Conservation (phyloP, 495 filamentous ascomycete genomes). For the Trichocladium antarcticum region DNA sequence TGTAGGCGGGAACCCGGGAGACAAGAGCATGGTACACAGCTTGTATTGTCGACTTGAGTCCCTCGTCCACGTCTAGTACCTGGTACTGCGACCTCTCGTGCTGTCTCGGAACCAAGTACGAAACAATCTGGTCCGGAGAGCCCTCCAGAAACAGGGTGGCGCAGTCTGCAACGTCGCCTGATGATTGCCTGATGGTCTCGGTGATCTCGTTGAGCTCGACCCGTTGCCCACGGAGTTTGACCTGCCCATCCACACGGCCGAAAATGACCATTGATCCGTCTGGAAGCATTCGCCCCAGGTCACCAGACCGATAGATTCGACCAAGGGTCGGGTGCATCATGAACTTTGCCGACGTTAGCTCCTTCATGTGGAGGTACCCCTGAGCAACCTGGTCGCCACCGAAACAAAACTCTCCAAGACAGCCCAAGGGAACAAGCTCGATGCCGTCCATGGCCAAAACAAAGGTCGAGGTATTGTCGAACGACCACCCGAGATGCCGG, state of each 20-base stretch:
- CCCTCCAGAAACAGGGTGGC: conserved; percentile 39
- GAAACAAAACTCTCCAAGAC: conserved; percentile 68
- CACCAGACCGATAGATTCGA: conserved; percentile 58
- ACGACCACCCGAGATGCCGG: conserved; percentile 48
- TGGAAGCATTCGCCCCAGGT: conserved; percentile 57
- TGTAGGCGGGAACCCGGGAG: conserved; percentile 48
- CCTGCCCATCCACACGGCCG: conserved; percentile 67
- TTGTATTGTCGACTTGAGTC: conserved; percentile 15
- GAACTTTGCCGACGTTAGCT: conserved; percentile 48
- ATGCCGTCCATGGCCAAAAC: conserved; percentile 40
- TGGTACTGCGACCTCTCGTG: conserved; percentile 11
- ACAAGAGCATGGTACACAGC: conserved; percentile 34
- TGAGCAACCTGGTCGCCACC: conserved; percentile 67
- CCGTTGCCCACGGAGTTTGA: conserved; percentile 71
- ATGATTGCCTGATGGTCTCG: conserved; percentile 37
- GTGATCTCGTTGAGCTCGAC: conserved; percentile 73
- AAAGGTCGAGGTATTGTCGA: conserved; percentile 62
- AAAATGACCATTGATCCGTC: conserved; percentile 60
- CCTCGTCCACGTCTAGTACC: conserved; percentile 18
- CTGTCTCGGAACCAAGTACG: conserved; percentile 45
- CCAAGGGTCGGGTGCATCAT: conserved; percentile 55
- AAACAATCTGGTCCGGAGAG: conserved; percentile 38
- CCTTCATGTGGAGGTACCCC: conserved; percentile 54
- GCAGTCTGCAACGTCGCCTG: conserved; percentile 38
- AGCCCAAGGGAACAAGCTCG: conserved; percentile 49